Base-by-base conservation (phyloP, 805 yeast genomes). In the Sungouiella thailandica region DNA sequence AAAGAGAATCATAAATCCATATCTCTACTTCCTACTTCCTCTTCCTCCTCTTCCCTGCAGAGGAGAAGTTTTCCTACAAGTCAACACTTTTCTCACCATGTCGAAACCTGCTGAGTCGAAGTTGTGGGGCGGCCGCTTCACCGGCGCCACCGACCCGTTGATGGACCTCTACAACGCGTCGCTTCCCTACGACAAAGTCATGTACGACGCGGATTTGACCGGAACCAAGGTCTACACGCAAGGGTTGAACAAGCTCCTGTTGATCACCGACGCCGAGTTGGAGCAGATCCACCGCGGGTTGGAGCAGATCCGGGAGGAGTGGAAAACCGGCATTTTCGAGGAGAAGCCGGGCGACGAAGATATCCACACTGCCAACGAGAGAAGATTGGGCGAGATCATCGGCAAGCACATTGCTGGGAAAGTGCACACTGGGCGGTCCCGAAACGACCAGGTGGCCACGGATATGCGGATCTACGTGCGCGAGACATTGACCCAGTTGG, bases 391-490 rank as follows among this genome's bases (percentile, higher is more conserved):
- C 31, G 99, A 93, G 65, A 68, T 93, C 34, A 93, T 93, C 52
- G 99, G 98, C 36, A 80, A 79, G 52, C 79, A 78, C 35, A 90
- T 93, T 56, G 85, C 97, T 11, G 99, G 99, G 25, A 93, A 93
- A 53, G 97, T 93, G 19, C 99, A 93, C 60, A 93, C 99, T n/a
- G 99, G 99, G 41, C 79, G 99, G 57, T 85, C 96, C 29, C 80
- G 99, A 73, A 93, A 93, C 55, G 99, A 93, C 60, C 99, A 93
- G 68, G 97, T 89, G 32, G 98, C 96, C 29, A 90, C 97, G n/a
- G 98, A 93, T 57, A 86, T 93, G 95, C 76, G 99, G 61, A 77
- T 93, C 17, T 90, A 76, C 48, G 96, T 93, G 36, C 81, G 96
- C 52, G 89, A 81, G 49, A 75, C 78, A 44, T 66, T 93, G 43